Conservation (phyloP, 768 basidiomycete species). For the Lactarius quietus region DNA sequence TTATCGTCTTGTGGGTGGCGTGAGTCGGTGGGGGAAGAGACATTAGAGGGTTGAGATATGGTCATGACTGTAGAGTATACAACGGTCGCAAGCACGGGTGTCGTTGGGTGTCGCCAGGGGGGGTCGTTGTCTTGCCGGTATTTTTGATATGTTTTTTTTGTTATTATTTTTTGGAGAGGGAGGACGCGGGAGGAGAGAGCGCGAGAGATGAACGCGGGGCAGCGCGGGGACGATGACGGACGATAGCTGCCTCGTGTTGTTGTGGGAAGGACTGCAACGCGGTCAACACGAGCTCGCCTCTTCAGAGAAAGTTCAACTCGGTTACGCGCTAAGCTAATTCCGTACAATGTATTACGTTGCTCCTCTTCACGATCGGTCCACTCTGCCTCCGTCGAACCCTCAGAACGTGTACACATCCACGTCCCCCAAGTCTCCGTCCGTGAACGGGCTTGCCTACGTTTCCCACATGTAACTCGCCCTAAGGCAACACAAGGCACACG, state of each 20-base stretch:
- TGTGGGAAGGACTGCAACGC: not conserved
- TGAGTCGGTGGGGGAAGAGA: conserved; percentile 3
- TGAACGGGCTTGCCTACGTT: conserved; percentile 31
- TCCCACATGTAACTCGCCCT: not conserved
- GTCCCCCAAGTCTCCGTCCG: conserved; percentile 35
- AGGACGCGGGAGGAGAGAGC: not conserved
- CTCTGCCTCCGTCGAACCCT: conserved; percentile 9
- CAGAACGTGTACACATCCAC: conserved; percentile 39
- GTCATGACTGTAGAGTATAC: conserved; percentile 19
- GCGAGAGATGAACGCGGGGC: not conserved
- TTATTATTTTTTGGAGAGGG: too few relatives aligned
- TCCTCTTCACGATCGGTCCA: too few relatives aligned
- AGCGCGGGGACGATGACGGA: not conserved
- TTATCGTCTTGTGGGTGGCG: too few relatives aligned
- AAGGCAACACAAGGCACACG: not conserved
- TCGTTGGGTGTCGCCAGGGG: not conserved
- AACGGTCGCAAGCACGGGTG: too few relatives aligned
- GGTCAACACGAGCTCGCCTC: not conserved
- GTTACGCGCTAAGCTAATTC: conserved; percentile 5
- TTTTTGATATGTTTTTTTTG: not conserved
- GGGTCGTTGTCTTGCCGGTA: not conserved
- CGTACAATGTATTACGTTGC: too few relatives aligned
- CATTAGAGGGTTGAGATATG: conserved; percentile 23
- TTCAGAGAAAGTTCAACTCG: not conserved
- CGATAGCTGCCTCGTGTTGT: conserved; percentile 19